These are phyloP conservation scores for Haplographium delicatum DNA, from an alignment of 495 filamentous ascomycete species.

Conservation along the genomic window DNA sequence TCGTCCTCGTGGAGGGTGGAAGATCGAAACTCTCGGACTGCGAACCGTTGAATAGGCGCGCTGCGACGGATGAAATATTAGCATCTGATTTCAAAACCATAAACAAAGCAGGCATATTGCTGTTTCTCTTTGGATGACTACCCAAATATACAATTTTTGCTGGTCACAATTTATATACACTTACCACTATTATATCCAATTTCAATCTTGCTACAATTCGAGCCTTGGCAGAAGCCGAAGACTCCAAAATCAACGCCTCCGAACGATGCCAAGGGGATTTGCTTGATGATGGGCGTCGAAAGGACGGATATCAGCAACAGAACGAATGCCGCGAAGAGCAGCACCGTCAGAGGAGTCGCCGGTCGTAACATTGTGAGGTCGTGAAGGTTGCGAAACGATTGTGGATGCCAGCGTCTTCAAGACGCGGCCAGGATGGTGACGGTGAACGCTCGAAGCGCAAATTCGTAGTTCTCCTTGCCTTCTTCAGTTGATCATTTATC, in stretches of 20 bases:
- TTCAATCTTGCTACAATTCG: constrained; percentile 60
- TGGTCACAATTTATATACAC: too few relatives aligned
- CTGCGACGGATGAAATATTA: constrained; percentile 9
- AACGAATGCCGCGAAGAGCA: constrained; percentile 81
- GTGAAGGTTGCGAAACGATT: constrained; percentile 14
- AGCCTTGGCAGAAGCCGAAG: constrained; percentile 75
- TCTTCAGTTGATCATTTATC: too few relatives aligned
- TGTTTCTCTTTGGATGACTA: too few relatives aligned
- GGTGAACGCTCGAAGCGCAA: constrained; percentile 7
- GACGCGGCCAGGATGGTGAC: constrained; percentile 19
- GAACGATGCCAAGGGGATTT: constrained; percentile 75
- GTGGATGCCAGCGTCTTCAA: constrained; percentile 24
- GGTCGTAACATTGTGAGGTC: constrained; percentile 63
- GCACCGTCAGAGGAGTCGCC: constrained; percentile 82
- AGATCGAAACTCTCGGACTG: constrained; percentile 63
- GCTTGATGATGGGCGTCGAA: constrained; percentile 86
- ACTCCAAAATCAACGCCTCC: constrained; percentile 80
- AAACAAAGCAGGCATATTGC: too few relatives aligned
- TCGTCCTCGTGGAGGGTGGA: constrained; percentile 65
- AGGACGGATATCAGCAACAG: constrained; percentile 82
- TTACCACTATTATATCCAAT: constrained; percentile 84
- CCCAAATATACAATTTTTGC: too few relatives aligned
- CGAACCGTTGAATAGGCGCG: constrained; percentile 28
- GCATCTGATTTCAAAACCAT: too few relatives aligned
- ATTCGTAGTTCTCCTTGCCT: too few relatives aligned